Evolutionary conservation across 2,329 filamentous ascomycete genomes (phyloP), one percentile per base, ranked within the genome.

Genomic region (Fusarium compactum): DNA sequence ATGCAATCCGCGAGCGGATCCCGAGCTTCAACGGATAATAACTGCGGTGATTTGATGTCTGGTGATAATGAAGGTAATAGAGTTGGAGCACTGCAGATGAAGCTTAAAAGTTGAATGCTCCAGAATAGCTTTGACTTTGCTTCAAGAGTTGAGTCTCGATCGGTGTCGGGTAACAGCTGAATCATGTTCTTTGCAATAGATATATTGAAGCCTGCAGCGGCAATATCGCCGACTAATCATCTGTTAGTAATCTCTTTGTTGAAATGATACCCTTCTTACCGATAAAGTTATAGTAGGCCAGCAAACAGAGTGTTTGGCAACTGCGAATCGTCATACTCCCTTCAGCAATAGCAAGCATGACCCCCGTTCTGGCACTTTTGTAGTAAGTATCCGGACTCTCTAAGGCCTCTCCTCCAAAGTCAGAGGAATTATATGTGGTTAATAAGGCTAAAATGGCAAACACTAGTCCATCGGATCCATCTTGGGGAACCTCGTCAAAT

Each of bases 291-390:
- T 62, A 69, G 3, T 65, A 71, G 2, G 60, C 60, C 7, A 71
- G 2, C 0, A 71, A 52, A 0, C 69, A 71, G 0, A 71, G 29
- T 3, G 51, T 44, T 18, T 71, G 68, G 1, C 57, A 45, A n/a
- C 25, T 59, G 7, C 45, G 44, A 6, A 69, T 29, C 1, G 56
- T 32, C 2, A 66, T 40, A 12, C 6, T 59, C 2, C 68, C 68
- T 12, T 66, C 60, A 0, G 64, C 68, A 3, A 71, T 24, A 8
- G 61, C 57, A 1, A 71, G 53, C 69, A 71, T 71, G 7, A 55
- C 24, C 0, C 46, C 22, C 24, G 43, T 62, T 14, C 68, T 48
- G 0, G 68, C 48, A 9, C 30, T 47, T 6, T 54, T 57, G 4
- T 41, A 47, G 1, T 69, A 71, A 11, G 38, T 58, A 3, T 48